These are phyloP conservation scores for Vanrija pseudolonga DNA, from an alignment of 1,284 basidiomycete genomes.

Conservation along the genomic window DNA sequence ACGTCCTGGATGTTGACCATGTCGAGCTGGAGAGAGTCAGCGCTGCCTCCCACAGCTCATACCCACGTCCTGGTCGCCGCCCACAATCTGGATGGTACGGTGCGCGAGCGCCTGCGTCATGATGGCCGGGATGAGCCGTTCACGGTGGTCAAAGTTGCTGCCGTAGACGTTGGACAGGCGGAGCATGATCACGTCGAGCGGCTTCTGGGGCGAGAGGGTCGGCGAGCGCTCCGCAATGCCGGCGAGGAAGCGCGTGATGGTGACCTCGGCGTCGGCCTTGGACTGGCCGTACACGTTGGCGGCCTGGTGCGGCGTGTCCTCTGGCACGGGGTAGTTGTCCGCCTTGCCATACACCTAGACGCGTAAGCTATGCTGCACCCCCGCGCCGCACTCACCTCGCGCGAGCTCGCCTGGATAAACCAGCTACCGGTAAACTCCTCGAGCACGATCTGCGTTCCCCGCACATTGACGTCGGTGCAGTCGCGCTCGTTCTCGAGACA, in stretches of 20 bases:
- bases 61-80: slow-evolving; percentile 26
- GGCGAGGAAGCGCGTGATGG: slow-evolving; percentile 4
- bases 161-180: slow-evolving; percentile 28
- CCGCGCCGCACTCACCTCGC: slow-evolving; percentile 14
- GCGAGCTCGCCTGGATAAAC: slow-evolving; percentile 36
- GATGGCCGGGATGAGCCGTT: slow-evolving; percentile 26
- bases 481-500: slow-evolving; percentile 31
- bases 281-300: slow-evolving; percentile 25
- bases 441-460: slow-evolving; percentile 25
- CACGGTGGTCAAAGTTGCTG: slow-evolving; percentile 20
- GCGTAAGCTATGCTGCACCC: too few species aligned
- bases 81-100: slow-evolving; percentile 24
- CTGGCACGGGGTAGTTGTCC: slow-evolving; percentile 19
- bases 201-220: neutral
- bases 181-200: slow-evolving; percentile 19
- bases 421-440: slow-evolving; percentile 22
- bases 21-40: slow-evolving; percentile 10
- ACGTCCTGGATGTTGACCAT: slow-evolving; percentile 32
- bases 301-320: slow-evolving; percentile 16
- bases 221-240: neutral
- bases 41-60: neutral
- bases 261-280: slow-evolving; percentile 20
- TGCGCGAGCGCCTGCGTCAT: slow-evolving; percentile 22
- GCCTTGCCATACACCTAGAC: slow-evolving; percentile 27
- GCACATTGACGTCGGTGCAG: slow-evolving; percentile 36